Conservation (phyloP, 257 asterid genomes). For the Leptodermis oblonga region DNA sequence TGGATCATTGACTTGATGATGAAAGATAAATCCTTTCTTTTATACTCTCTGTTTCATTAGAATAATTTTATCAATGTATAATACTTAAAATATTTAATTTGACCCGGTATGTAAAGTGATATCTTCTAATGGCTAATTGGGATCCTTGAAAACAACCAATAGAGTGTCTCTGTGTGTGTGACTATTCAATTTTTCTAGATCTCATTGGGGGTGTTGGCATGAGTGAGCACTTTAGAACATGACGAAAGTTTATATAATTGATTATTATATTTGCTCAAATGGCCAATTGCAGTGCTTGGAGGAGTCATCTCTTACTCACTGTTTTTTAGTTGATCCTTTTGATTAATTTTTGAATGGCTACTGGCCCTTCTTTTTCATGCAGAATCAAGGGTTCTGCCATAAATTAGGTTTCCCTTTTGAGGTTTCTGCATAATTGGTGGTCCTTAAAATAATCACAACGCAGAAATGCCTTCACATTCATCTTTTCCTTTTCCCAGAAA, state of each 20-base stretch:
- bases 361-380: background rate
- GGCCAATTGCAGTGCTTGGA: constrained; percentile 18
- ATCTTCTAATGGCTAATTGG: background rate
- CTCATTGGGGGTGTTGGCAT: constrained; percentile 9
- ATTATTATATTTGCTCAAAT: background rate
- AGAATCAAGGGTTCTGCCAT: no score
- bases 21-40: constrained; percentile 19
- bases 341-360: constrained; percentile 1
- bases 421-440: background rate
- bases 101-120: no score
- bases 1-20: constrained; percentile 32
- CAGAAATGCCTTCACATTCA: background rate
- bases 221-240: constrained; percentile 8
- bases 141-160: constrained; percentile 9
- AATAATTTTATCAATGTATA: no score
- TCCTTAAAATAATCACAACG: background rate
- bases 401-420: background rate
- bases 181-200: constrained; percentile 5
- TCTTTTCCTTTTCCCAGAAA: background rate
- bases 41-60: no score
- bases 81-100: no score
- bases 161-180: background rate
- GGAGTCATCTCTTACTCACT: constrained; percentile 5
- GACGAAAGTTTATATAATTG: constrained; percentile 5
- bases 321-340: constrained; percentile 10